Conservation (phyloP, 306 rosid genomes). For the Prosopis cineraria region DNA sequence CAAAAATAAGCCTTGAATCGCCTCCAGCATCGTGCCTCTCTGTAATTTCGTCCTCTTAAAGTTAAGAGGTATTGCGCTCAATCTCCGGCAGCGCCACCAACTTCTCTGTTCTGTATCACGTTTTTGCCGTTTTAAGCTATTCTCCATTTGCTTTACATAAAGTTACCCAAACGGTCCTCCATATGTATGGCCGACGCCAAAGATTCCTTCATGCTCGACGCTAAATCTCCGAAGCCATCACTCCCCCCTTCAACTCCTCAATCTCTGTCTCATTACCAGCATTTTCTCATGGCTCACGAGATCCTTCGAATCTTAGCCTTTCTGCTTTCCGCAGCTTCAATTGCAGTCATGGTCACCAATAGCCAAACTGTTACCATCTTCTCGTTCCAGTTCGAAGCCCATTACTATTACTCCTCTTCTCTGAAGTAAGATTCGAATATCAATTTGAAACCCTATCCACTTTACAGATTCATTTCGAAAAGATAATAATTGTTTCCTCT, state of each 20-base stretch:
- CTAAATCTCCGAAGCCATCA: slow-evolving; percentile 26
- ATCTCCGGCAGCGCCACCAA: not conserved
- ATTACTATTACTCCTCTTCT: slow-evolving; percentile 58
- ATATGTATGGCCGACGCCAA: slow-evolving; percentile 27
- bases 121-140: slow-evolving; percentile 9
- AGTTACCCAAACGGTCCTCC: slow-evolving; percentile 15
- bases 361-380: slow-evolving; percentile 53
- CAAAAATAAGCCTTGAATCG: not conserved
- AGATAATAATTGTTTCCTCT: not conserved
- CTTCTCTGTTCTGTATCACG: not conserved
- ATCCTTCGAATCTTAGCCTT: slow-evolving; percentile 54
- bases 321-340: slow-evolving; percentile 44
- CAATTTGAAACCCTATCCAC: slow-evolving; percentile 6
- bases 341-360: slow-evolving; percentile 54
- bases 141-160: not conserved
- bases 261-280: not conserved
- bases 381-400: slow-evolving; percentile 46
- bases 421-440: slow-evolving; percentile 43
- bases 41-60: not conserved
- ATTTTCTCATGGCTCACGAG: slow-evolving; percentile 35
- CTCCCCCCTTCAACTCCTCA: not conserved
- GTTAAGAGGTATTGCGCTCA: not conserved
- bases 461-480: not conserved
- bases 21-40: not conserved
- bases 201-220: slow-evolving; percentile 26